Evolutionary conservation across 2,329 filamentous ascomycete genomes (phyloP).

Genomic region (Didymella glomerata): DNA sequence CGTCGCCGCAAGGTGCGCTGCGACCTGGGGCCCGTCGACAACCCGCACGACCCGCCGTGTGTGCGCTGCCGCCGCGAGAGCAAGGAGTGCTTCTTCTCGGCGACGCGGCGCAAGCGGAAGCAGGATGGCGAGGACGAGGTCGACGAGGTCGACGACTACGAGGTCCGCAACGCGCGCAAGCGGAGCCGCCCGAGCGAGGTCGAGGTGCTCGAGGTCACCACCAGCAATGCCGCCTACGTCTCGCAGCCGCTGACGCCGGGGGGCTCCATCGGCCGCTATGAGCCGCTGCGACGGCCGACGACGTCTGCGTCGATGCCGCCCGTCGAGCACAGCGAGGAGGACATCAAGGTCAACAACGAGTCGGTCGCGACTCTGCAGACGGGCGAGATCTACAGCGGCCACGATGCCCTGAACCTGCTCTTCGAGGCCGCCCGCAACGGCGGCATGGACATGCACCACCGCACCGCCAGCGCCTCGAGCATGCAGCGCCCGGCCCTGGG

Average conservation of each 20-base stretch:
- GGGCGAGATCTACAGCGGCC: conserved; percentile 83
- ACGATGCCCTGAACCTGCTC: conserved; percentile 89
- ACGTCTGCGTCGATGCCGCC: conserved; percentile 43
- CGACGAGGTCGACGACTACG: conserved; percentile 66
- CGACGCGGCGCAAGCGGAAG: conserved; percentile 91
- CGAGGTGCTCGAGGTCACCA: conserved; percentile 49
- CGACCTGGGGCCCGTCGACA: conserved; percentile 76
- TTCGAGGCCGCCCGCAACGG: conserved; percentile 78
- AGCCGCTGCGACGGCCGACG: conserved; percentile 71
- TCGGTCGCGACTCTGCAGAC: conserved; percentile 67
- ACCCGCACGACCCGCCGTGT: conserved; percentile 92
- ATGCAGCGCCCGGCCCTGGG: conserved; percentile 46
- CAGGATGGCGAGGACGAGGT: conserved; percentile 58
- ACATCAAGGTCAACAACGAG: conserved; percentile 66
- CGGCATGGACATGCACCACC: conserved; percentile 58
- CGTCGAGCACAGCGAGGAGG: conserved; percentile 56
- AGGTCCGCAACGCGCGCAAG: conserved; percentile 77
- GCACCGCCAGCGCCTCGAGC: conserved; percentile 57
- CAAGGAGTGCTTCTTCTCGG: conserved; percentile 97
- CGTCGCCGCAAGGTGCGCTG: conserved; percentile 39
- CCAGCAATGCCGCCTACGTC: conserved; percentile 37
- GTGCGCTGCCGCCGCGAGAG: conserved; percentile 92
- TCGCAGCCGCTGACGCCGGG: conserved; percentile 70
- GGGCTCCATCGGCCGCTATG: conserved; percentile 69
- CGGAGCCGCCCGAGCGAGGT: conserved; percentile 61